Base-by-base conservation (phyloP, 2,329 filamentous ascomycete species). In the Fulvia fulva region DNA sequence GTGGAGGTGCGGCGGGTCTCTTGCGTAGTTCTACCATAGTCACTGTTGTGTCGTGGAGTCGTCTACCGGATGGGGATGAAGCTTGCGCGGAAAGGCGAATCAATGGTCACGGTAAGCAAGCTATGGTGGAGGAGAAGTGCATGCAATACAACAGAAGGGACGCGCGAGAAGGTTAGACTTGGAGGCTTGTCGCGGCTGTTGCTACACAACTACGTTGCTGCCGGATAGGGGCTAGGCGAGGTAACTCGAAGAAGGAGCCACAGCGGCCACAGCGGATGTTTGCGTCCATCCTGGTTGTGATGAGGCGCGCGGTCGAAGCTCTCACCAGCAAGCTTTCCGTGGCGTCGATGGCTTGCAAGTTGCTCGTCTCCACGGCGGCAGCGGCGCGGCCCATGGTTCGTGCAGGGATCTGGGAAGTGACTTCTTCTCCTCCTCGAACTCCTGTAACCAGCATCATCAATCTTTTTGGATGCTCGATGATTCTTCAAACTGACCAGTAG, bases 21-120 rank as follows among this genome's bases (percentile, higher is more conserved):
- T 87, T 87, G 70, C 84, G 80, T 51, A 87, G 78, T 73, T 86
- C 83, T 62, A 85, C 82, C 77, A 80, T 80, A 21, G 53, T 57
- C 19, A 19, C 23, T 50, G 26, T 14, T 16, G 23, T 21, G 23
- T 28, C 4, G 37, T 19, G 37, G 37, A 41, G n/a, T 41, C 37
- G 37, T 41, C 8, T 41, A 19, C 37, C 16, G 16, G 16, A 41
- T 41, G 3, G 16, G 19, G 37, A 1, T n/a, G 14, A 41, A 41
- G 37, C 19, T n/a, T 19, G 37, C 37, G 37, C 16, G 37, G 1
- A 41, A 2, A 19, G 19, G 37, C n/a, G 9, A 9, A 50, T 32
- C 23, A 23, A 50, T 7, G 44, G 3, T 46, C 25, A 23, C 25
- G 21, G 21, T 32, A 32, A 50, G 23, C 47, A 50, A 50, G 47